Evolutionary conservation across 176 grass and related monocot genomes (phyloP).

Genomic region (Avena eriantha): DNA sequence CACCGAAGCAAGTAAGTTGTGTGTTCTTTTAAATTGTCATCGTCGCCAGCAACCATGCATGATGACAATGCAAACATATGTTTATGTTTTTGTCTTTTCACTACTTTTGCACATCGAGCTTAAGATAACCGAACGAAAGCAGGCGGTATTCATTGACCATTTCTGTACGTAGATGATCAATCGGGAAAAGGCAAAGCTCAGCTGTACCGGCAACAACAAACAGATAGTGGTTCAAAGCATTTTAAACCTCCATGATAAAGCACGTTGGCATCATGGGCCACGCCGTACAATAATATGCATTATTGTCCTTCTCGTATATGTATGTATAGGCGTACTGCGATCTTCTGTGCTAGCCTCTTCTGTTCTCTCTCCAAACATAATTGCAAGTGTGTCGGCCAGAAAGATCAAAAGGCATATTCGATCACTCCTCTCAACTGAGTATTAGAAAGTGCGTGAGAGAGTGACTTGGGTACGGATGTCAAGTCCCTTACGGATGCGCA

Average conservation of each 20-base stretch:
- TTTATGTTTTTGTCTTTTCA: too few species aligned
- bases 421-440: background rate
- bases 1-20: too few species aligned
- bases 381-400: constrained; percentile 30
- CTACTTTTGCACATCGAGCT: too few species aligned
- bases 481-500: background rate
- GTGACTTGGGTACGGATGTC: background rate
- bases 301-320: background rate
- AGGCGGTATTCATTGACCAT: background rate
- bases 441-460: background rate
- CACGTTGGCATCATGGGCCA: constrained; percentile 23
- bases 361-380: background rate
- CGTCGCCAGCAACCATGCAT: too few species aligned
- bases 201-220: background rate
- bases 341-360: background rate
- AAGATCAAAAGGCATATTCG: constrained; percentile 22
- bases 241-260: background rate
- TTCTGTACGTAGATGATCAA: background rate
- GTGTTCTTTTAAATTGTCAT: too few species aligned
- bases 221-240: background rate
- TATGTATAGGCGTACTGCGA: background rate
- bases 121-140: too few species aligned
- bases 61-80: too few species aligned
- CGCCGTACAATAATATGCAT: background rate
- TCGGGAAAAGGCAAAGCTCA: background rate